Percentiles rank a stretch among this genome's conserved stretches.
These are phyloP conservation scores for Spizellomyces sp. DNA, from an alignment of 192 early-diverging fungal species.

Conservation along the genomic window DNA sequence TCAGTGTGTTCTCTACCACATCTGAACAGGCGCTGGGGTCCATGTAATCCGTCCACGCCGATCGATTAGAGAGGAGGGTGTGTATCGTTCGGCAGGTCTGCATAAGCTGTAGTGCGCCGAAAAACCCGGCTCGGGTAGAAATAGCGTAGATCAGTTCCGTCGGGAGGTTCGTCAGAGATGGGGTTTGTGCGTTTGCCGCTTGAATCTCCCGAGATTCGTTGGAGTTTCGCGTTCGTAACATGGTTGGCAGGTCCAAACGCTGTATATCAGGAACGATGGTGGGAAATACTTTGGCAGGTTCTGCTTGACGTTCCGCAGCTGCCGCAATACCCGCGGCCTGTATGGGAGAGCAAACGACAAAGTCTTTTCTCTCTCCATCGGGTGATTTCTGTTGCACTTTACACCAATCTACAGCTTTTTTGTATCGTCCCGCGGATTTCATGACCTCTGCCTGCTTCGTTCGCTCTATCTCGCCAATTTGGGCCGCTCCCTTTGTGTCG, in stretches of 20 bases:
- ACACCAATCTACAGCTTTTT: background rate
- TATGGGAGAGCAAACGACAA: background rate
- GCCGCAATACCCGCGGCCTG: background rate
- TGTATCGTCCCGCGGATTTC: background rate
- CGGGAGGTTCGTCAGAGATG: constrained; percentile 28
- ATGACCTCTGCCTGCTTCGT: background rate
- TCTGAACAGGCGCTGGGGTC: constrained; percentile 28
- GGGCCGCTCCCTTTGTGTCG: background rate
- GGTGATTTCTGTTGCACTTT: background rate
- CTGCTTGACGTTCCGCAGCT: background rate
- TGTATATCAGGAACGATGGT: background rate
- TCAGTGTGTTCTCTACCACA: constrained; percentile 34
- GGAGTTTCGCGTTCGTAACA: background rate
- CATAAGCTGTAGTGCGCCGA: constrained; percentile 31
- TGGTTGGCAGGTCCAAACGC: background rate
- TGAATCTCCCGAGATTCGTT: background rate
- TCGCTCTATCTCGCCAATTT: background rate
- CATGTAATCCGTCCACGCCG: constrained; percentile 36
- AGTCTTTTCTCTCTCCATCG: background rate
- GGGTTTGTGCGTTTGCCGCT: background rate
- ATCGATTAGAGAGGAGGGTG: constrained; percentile 25
- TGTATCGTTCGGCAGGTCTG: constrained; percentile 24
- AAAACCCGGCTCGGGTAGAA: constrained; percentile 44
- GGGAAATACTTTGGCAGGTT: background rate
- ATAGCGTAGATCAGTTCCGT: constrained; percentile 46